These are phyloP conservation scores for Candida germanica DNA, from an alignment of 805 yeast species.

Conservation along the genomic window DNA sequence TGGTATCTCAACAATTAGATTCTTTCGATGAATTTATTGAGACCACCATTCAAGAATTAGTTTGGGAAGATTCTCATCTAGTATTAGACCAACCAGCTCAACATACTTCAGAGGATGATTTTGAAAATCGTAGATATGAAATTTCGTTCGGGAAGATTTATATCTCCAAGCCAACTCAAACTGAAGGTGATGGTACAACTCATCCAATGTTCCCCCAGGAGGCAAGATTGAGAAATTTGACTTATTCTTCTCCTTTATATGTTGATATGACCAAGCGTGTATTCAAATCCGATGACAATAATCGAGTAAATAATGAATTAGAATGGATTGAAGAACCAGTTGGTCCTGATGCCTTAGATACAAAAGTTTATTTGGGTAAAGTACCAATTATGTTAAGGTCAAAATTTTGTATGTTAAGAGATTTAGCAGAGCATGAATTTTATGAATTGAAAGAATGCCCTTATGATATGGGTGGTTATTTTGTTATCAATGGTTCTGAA, in stretches of 20 bases:
- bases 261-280: conserved; percentile 94
- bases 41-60: conserved; percentile 93
- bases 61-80: conserved; percentile 90
- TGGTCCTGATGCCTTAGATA: conserved; percentile 55
- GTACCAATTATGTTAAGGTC: conserved; percentile 98
- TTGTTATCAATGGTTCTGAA: conserved; percentile 97
- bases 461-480: conserved; percentile 99
- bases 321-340: conserved; percentile 52
- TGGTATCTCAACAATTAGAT: conserved; percentile 96
- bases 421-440: conserved; percentile 86
- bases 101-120: conserved; percentile 87
- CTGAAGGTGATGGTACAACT: conserved; percentile 99
- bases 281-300: conserved; percentile 73
- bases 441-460: conserved; percentile 98
- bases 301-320: conserved; percentile 39
- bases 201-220: conserved; percentile 98
- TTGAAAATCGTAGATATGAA: conserved; percentile 88
- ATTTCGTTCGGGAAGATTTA: conserved; percentile 97
- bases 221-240: conserved; percentile 91
- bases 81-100: conserved; percentile 98
- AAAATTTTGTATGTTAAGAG: conserved; percentile 89
- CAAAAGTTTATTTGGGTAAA: conserved; percentile 87
- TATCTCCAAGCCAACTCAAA: conserved; percentile 95
- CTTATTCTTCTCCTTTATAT: conserved; percentile 93
- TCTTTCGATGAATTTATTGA: conserved; percentile 98